phyloP scores from a whole-genome alignment of 2,329 filamentous ascomycete species.

The Pyrenochaeta sp. region DNA sequence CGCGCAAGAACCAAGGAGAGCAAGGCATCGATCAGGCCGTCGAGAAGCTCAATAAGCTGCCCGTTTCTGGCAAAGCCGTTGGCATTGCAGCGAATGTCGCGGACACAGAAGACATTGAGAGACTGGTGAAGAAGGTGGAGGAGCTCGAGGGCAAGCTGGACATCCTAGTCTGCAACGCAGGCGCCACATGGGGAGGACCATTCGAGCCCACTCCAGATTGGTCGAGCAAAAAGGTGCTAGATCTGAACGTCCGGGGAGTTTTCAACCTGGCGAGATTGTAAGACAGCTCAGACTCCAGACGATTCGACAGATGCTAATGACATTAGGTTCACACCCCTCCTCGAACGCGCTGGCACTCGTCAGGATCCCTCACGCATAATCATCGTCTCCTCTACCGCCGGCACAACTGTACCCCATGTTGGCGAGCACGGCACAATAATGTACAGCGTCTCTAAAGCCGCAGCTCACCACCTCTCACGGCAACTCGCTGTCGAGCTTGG shows the following conservation, averaged over 20 bases:
- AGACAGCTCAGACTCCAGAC: not conserved
- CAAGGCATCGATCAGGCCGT: conserved; percentile 52
- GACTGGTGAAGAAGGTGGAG: conserved; percentile 43
- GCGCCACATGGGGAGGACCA: conserved; percentile 50
- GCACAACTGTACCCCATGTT: conserved; percentile 48
- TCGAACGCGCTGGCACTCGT: conserved; percentile 41
- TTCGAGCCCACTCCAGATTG: conserved; percentile 50
- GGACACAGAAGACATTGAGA: conserved; percentile 46
- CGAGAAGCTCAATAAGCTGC: conserved; percentile 49
- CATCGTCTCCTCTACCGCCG: conserved; percentile 48
- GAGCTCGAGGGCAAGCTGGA: conserved; percentile 45
- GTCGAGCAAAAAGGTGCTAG: conserved; percentile 48
- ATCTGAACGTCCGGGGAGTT: conserved; percentile 52
- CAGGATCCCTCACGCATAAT: conserved; percentile 50
- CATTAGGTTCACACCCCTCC: conserved; percentile 46
- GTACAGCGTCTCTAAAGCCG: conserved; percentile 53
- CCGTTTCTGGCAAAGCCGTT: conserved; percentile 44
- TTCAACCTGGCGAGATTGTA: conserved; percentile 51
- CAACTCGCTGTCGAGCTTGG: conserved; percentile 52
- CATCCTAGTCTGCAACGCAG: conserved; percentile 52
- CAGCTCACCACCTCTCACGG: conserved; percentile 49
- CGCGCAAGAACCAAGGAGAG: conserved; percentile 49
- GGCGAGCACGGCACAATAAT: conserved; percentile 51
- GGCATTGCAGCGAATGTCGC: conserved; percentile 51
- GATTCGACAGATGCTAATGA: not conserved